Conservation (phyloP, 768 basidiomycete species). For the Lepiota venenata region DNA sequence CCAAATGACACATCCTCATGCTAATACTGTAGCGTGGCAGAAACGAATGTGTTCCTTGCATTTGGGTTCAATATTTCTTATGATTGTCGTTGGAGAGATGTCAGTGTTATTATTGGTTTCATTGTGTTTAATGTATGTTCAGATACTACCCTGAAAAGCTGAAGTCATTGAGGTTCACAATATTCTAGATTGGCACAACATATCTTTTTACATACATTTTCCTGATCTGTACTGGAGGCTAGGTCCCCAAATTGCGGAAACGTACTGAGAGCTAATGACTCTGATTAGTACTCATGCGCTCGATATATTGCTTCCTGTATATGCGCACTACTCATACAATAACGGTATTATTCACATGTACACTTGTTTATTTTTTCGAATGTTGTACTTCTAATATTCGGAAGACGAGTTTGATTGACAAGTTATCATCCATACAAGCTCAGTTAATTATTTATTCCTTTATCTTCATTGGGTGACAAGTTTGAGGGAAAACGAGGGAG, state of each 20-base stretch:
- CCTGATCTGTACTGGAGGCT: conserved; percentile 32
- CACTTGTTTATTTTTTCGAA: no score
- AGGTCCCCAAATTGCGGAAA: neutral
- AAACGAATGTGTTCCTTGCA: conserved; percentile 58
- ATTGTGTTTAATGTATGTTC: conserved; percentile 42
- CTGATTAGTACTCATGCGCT: no score
- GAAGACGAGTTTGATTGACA: no score
- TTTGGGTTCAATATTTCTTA: conserved; percentile 55
- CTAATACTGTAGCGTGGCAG: conserved; percentile 52
- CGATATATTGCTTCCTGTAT: no score
- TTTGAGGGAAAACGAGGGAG: no score
- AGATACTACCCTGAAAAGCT: neutral
- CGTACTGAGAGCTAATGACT: neutral
- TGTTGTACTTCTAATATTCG: no score
- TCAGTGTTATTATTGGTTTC: conserved; percentile 48
- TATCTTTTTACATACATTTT: conserved; percentile 51
- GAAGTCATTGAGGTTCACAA: neutral
- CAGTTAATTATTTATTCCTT: no score
- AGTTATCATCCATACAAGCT: no score
- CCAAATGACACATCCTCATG: conserved; percentile 47
- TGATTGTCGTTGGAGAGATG: conserved; percentile 47
- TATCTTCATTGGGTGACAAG: no score
- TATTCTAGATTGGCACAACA: conserved; percentile 34
- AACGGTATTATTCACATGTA: no score
- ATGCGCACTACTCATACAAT: no score